Evolutionary conservation across 2,329 filamentous ascomycete genomes (phyloP).

Genomic region (Keithomyces neogunnii): DNA sequence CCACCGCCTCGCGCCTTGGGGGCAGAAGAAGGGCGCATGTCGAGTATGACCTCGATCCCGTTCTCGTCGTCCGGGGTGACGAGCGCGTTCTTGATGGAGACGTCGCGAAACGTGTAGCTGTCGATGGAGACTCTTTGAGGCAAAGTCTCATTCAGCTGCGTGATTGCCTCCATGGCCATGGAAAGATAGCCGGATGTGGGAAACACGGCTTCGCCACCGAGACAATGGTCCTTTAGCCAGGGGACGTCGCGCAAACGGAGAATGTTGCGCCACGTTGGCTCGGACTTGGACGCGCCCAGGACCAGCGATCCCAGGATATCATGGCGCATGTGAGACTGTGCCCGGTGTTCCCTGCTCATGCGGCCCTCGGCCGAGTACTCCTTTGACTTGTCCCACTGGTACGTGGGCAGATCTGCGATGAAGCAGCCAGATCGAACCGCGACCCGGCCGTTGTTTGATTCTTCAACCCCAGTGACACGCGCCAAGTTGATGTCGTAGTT

Average conservation of each 20-base stretch:
- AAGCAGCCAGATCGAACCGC: conserved; percentile 6
- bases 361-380: background rate
- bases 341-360: conserved; percentile 16
- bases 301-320: conserved; percentile 32
- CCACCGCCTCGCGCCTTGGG: background rate
- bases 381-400: background rate
- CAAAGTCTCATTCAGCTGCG: background rate
- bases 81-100: conserved; percentile 21
- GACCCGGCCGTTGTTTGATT: background rate
- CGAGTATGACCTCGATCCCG: conserved; percentile 16
- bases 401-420: background rate
- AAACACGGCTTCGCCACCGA: background rate
- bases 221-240: background rate
- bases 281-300: conserved; percentile 11
- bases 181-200: background rate
- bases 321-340: conserved; percentile 24
- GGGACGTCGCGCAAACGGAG: background rate
- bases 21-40: conserved; percentile 5
- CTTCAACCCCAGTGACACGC: background rate
- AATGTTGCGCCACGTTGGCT: conserved; percentile 32
- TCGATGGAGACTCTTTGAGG: background rate
- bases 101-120: conserved; percentile 17
- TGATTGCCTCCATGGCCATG: conserved; percentile 1
- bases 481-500: background rate
- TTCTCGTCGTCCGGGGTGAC: conserved; percentile 19